phyloP scores from a whole-genome alignment of 2,329 filamentous ascomycete species.

The Apiospora hydei region DNA sequence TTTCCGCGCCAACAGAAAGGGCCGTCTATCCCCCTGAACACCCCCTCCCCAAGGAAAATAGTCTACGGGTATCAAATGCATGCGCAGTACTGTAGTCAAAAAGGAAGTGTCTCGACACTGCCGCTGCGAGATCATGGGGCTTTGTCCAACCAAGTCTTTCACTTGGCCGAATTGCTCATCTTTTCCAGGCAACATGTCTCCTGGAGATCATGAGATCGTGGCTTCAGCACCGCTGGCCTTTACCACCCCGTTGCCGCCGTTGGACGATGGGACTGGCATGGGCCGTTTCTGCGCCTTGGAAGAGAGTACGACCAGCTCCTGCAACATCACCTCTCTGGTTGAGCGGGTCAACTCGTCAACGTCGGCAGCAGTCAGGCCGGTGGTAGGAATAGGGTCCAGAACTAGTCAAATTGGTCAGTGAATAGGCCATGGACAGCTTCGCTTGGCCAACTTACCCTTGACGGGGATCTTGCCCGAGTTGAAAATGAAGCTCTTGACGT shows the following conservation, averaged over 20 bases:
- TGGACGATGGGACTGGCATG: slow-evolving; percentile 37
- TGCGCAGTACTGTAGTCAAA: slow-evolving; percentile 25
- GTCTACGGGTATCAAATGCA: slow-evolving; percentile 30
- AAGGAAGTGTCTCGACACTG: neutral
- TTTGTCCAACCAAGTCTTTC: neutral
- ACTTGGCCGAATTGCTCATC: neutral
- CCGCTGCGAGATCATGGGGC: neutral
- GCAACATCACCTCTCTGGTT: slow-evolving; percentile 79
- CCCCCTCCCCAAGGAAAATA: slow-evolving; percentile 9
- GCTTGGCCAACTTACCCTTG: slow-evolving; percentile 63
- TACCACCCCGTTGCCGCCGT: slow-evolving; percentile 39
- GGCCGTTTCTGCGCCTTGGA: slow-evolving; percentile 55
- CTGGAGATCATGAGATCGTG: slow-evolving; percentile 32
- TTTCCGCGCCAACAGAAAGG: slow-evolving; percentile 6
- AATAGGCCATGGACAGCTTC: neutral
- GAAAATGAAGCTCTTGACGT: slow-evolving; percentile 70
- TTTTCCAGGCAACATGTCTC: neutral
- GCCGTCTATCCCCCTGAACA: slow-evolving; percentile 1
- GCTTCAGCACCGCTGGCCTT: slow-evolving; percentile 43
- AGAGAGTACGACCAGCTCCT: slow-evolving; percentile 64
- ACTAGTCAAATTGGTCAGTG: slow-evolving; percentile 57
- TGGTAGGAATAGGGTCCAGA: slow-evolving; percentile 80
- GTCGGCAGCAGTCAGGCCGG: slow-evolving; percentile 74
- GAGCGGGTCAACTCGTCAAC: slow-evolving; percentile 75
- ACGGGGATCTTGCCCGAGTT: slow-evolving; percentile 74